Conservation (phyloP, 331 rosid genomes). For the Rosa hybrid region DNA sequence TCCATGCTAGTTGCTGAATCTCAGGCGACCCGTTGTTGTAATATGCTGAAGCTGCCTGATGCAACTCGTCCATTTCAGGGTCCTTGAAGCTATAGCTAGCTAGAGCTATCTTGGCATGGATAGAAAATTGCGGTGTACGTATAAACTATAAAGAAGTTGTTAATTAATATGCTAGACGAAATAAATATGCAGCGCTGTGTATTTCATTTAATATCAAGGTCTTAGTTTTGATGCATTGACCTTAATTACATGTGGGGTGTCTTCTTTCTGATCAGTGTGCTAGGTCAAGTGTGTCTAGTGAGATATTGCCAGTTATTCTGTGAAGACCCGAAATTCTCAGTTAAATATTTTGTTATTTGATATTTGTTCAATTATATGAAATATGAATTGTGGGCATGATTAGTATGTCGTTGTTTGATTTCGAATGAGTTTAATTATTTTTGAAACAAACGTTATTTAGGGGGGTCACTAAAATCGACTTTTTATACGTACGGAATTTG, state of each 20-base stretch:
- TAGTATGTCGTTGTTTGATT: no score
- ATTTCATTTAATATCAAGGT: background rate
- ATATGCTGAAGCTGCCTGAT: constrained; percentile 7
- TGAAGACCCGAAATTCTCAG: no score
- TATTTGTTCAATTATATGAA: no score
- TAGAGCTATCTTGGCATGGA: background rate
- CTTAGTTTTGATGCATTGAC: background rate
- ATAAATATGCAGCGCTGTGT: background rate
- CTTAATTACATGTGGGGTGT: background rate
- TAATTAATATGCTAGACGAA: background rate
- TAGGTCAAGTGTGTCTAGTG: background rate
- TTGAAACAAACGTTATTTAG: no score
- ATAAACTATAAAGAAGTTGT: background rate
- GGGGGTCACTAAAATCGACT: no score
- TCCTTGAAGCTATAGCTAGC: background rate
- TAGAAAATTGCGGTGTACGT: background rate
- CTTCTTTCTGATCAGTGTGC: background rate
- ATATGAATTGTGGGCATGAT: no score
- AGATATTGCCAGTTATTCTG: no score
- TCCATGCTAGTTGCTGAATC: background rate
- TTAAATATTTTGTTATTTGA: no score
- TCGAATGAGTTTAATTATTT: no score
- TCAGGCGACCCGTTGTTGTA: background rate
- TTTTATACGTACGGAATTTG: no score
- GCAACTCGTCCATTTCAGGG: background rate